Base-by-base conservation (phyloP, 345 rosid genomes). In the Gossypium stocksii region DNA sequence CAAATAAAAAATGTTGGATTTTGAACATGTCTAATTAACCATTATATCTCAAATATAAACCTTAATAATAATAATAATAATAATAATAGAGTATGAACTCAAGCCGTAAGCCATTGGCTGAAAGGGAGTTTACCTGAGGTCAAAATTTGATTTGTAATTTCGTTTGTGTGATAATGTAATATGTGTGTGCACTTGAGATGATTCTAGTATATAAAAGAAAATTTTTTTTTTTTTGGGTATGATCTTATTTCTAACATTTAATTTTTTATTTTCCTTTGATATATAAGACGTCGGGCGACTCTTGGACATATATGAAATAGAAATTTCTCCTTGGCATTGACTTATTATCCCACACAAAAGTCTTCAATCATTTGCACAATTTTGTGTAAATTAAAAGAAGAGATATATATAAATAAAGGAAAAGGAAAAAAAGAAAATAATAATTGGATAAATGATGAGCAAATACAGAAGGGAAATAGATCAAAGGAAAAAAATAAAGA, bases 321-420 rank as follows among this genome's bases (percentile, higher is more conserved):
- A 49, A n/a, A 16, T 27, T 49, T 69, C 72, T 69, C 57, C 16
- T 49, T 51, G 72, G 45, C 4, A 69, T 69, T 69, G 72, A 69
- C 44, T 68, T 68, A 23, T 48, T 8, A 49, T 49, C 15, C 17
- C 43, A 9, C 15, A 23, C 20, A 25, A 68, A 64, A 64, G 27
- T 41, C 27, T 64, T 16, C 27, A n/a, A 64, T 64, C 3, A 41
- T 16, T 64, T 64, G 27, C 43, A 60, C n/a, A 60, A 15, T 27
- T 25, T 59, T 25, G 16, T 10, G 49, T 64, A 51, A 34, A 23
- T 8, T 59, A 38, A 17, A 63, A 63, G 23, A 17, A 16, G 12
- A 6, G 0, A 34, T 1, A 61, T 4, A 15, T 52, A 53, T 53
- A 4, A 1, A 11, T 10, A 12, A 1, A 13, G 1, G n/a, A 15